Evolutionary conservation across 345 rosid species (phyloP).

Genomic region (Diplotaxis tenuifolia): DNA sequence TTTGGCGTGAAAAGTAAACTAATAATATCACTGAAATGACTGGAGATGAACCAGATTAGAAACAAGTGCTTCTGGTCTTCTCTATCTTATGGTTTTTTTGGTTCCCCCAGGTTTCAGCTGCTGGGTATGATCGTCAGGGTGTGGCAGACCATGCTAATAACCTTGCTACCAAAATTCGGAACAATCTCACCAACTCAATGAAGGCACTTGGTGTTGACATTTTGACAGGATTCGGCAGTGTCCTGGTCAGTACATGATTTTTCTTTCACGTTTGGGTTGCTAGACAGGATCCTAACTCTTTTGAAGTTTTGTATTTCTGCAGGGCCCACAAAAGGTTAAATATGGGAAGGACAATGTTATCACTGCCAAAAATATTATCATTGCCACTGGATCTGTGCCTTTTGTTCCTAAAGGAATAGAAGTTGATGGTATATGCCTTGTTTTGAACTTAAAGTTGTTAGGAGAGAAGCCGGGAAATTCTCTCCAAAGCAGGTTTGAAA

Average conservation of each 20-base stretch:
- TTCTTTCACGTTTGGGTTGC: constrained; percentile 4
- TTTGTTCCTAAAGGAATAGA: constrained; percentile 98
- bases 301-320: constrained; percentile 13
- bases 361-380: constrained; percentile 77
- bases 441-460: background rate
- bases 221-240: constrained; percentile 77
- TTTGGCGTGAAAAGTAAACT: no score
- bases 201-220: constrained; percentile 94
- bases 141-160: constrained; percentile 98
- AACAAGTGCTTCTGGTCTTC: background rate
- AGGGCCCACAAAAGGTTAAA: constrained; percentile 95
- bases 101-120: constrained; percentile 69
- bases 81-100: background rate
- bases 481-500: background rate
- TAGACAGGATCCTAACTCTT: constrained; percentile 5
- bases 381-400: constrained; percentile 98
- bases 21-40: background rate
- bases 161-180: constrained; percentile 84
- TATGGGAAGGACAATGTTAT: constrained; percentile 69
- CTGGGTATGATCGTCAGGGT: constrained; percentile 91
- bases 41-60: background rate
- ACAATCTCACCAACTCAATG: constrained; percentile 88
- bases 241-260: constrained; percentile 58
- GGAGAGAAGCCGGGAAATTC: background rate
- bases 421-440: constrained; percentile 75